phyloP scores from a whole-genome alignment of 1,284 basidiomycete species.

The Ganoderma leucocontextum region DNA sequence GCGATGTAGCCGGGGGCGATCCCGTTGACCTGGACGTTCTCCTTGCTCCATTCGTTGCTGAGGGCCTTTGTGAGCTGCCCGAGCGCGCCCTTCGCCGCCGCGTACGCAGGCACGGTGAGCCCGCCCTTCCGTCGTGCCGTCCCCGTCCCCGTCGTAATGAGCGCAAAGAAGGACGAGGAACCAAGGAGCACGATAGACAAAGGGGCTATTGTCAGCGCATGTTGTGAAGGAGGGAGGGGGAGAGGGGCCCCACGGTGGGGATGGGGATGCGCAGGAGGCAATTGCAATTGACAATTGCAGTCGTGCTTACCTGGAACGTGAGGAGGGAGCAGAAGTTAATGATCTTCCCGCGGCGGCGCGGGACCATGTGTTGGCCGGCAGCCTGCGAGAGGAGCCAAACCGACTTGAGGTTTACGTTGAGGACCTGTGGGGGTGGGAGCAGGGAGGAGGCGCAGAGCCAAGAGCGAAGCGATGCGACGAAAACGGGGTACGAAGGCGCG shows the following conservation, averaged over 20 bases:
- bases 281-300: conserved; percentile 3
- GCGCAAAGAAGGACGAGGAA: neutral
- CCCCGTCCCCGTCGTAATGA: neutral
- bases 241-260: conserved; percentile 1
- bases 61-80: conserved; percentile 86
- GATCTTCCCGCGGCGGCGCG: conserved; percentile 78
- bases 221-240: neutral
- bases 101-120: conserved; percentile 89
- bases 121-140: conserved; percentile 56
- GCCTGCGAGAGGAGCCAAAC: conserved; percentile 81
- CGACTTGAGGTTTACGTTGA: conserved; percentile 82
- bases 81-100: conserved; percentile 89
- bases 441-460: conserved; percentile 7
- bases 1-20: conserved; percentile 93
- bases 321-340: conserved; percentile 85
- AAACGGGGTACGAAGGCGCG: neutral
- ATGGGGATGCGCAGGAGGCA: conserved; percentile 10
- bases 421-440: conserved; percentile 55
- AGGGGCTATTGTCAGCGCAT: conserved; percentile 14
- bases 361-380: conserved; percentile 83
- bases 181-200: neutral
- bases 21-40: conserved; percentile 91
- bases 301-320: conserved; percentile 65
- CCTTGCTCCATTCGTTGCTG: conserved; percentile 78
- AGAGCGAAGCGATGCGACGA: neutral